These are phyloP conservation scores for Talaromyces funiculosus DNA, from an alignment of 2,329 filamentous ascomycete species.

Conservation along the genomic window DNA sequence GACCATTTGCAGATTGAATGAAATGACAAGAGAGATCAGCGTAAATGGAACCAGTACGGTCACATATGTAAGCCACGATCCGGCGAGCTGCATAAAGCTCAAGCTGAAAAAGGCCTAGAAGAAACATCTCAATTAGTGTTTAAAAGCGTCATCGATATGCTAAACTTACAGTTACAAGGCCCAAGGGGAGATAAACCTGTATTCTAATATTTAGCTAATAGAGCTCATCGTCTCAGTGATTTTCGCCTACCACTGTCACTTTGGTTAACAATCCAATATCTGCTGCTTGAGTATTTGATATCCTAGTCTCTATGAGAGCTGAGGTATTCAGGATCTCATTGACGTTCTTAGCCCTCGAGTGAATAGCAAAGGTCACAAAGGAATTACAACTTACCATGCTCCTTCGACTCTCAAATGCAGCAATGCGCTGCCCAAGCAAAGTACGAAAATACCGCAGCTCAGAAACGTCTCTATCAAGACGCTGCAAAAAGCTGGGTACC, in stretches of 20 bases:
- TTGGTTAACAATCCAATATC: constrained; percentile 7
- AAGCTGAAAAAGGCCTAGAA: neutral
- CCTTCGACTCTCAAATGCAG: neutral
- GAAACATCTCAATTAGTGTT: neutral
- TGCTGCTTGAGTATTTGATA: constrained; percentile 6
- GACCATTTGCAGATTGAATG: neutral
- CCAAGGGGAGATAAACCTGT: neutral
- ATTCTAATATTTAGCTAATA: neutral
- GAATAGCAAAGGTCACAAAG: neutral
- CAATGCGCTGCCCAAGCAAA: constrained; percentile 1
- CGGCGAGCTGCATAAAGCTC: neutral
- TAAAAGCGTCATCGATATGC: neutral
- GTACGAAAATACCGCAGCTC: constrained; percentile 3
- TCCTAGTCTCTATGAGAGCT: constrained; percentile 5
- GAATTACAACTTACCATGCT: neutral
- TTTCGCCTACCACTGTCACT: constrained; percentile 1
- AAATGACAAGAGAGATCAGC: neutral
- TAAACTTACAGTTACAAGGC: neutral
- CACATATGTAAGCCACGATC: neutral
- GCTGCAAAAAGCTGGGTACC: neutral
- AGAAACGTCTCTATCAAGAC: neutral
- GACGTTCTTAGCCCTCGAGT: neutral
- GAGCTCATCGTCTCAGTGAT: neutral
- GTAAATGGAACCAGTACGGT: neutral
- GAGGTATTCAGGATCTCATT: neutral